These are phyloP conservation scores for Leccinum subgranulosum DNA, from an alignment of 768 basidiomycete genomes.

Conservation along the genomic window DNA sequence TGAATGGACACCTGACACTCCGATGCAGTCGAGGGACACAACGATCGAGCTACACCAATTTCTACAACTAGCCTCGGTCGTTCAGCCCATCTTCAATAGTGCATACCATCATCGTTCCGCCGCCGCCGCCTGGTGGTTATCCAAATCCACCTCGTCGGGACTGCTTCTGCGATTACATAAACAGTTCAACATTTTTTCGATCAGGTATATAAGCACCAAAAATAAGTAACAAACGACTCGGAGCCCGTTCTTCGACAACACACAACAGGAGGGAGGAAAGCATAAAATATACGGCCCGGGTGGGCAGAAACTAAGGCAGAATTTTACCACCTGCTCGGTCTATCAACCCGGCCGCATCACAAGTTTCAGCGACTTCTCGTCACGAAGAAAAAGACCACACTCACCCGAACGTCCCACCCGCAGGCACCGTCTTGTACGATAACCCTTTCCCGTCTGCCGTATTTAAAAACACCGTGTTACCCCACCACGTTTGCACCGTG, in stretches of 20 bases:
- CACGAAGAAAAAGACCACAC: background rate
- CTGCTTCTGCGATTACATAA: too few relatives aligned
- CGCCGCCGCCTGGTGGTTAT: too few relatives aligned
- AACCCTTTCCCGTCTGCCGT: conserved; percentile 18
- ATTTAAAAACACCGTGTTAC: conserved; percentile 44
- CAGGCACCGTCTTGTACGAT: conserved; percentile 11
- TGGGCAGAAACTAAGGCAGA: background rate
- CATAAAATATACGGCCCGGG: conserved; percentile 11
- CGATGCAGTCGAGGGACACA: background rate
- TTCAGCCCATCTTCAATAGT: too few relatives aligned
- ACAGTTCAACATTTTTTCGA: too few relatives aligned
- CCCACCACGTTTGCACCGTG: conserved; percentile 67
- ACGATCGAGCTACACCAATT: background rate
- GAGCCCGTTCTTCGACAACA: background rate
- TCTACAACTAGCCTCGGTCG: too few relatives aligned
- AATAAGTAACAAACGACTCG: background rate
- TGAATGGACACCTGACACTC: conserved; percentile 20
- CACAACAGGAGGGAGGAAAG: conserved; percentile 51
- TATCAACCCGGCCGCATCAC: background rate
- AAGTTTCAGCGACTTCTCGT: background rate
- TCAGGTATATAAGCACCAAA: background rate
- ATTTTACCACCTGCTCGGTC: conserved; percentile 11
- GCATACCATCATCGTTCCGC: too few relatives aligned
- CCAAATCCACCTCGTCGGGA: too few relatives aligned
- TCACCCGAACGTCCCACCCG: conserved; percentile 28